A percentile compares a stretch with the other conserved stretches of the same genome.
These are phyloP conservation scores for Tetracladium maxilliforme DNA, from an alignment of 2,329 filamentous ascomycete species.

Conservation along the genomic window DNA sequence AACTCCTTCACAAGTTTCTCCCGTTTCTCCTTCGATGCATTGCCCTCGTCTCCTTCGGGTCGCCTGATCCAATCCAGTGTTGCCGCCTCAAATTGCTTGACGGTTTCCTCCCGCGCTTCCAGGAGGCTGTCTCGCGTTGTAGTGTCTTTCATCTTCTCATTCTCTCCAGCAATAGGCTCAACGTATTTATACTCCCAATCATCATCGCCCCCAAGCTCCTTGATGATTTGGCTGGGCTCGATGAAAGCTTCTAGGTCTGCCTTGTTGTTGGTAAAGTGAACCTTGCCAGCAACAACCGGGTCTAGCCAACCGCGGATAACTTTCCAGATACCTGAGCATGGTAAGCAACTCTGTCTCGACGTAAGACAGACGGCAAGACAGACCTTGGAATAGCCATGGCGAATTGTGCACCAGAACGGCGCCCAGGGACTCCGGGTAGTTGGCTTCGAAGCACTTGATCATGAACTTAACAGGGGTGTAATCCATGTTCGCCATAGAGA, in stretches of 20 bases:
- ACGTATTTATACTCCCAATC: constrained; percentile 72
- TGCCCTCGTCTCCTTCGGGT: constrained; percentile 18
- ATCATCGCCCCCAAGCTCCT: constrained; percentile 76
- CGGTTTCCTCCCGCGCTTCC: constrained; percentile 46
- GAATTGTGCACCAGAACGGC: constrained; percentile 88
- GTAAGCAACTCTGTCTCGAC: constrained; percentile 6
- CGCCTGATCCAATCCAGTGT: constrained; percentile 62
- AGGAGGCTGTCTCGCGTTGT: constrained; percentile 48
- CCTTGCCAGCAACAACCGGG: constrained; percentile 85
- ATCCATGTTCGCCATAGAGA: constrained; percentile 95
- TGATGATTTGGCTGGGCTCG: constrained; percentile 52
- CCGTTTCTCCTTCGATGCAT: constrained; percentile 39
- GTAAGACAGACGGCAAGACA: constrained; percentile 14
- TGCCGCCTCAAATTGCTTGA: constrained; percentile 57
- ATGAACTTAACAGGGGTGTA: constrained; percentile 97
- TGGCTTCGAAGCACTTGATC: constrained; percentile 98
- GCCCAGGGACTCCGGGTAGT: constrained; percentile 88
- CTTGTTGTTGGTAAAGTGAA: constrained; percentile 77
- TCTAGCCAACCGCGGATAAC: constrained; percentile 95
- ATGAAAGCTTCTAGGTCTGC: constrained; percentile 72
- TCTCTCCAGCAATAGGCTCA: constrained; percentile 65
- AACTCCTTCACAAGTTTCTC: constrained; percentile 47
- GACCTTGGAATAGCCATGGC: constrained; percentile 91
- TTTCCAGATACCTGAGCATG: constrained; percentile 65
- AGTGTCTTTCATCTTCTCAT: constrained; percentile 55